Conservation (phyloP, 495 filamentous ascomycete genomes). For the Aspergillus incahuasiensis region DNA sequence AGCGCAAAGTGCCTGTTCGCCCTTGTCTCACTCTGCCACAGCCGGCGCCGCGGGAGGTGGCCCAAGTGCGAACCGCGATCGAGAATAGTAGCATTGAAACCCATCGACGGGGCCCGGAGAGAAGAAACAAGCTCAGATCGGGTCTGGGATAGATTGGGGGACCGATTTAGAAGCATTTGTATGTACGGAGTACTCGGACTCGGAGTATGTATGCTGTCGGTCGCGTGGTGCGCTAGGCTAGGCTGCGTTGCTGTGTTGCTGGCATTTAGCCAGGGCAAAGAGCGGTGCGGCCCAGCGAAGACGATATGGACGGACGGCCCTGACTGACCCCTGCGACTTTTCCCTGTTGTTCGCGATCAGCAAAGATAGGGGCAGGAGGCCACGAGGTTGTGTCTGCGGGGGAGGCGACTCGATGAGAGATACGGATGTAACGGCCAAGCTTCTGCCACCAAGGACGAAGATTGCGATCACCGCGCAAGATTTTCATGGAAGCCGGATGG, state of each 20-base stretch:
- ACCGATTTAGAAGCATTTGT: not conserved
- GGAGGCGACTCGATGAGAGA: not conserved
- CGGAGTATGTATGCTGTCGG: no score
- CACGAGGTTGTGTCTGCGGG: not conserved
- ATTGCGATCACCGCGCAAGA: constrained; percentile 1
- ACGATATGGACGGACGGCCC: no score
- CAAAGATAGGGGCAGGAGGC: not conserved
- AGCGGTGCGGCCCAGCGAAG: no score
- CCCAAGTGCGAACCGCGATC: not conserved
- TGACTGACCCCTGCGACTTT: no score
- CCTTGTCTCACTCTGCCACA: constrained; percentile 2
- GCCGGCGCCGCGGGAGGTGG: not conserved
- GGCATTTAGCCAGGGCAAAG: no score
- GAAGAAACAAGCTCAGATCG: not conserved
- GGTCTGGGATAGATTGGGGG: not conserved
- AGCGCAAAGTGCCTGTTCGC: not conserved
- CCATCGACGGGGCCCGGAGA: no score
- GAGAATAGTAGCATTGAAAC: not conserved
- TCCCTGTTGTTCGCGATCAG: no score
- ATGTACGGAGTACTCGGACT: no score
- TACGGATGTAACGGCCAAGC: not conserved
- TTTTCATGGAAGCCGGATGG: not conserved
- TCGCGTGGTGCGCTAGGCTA: no score
- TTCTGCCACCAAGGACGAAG: not conserved
- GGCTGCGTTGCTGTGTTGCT: no score